phyloP scores from a whole-genome alignment of 306 rosid species.

The Abrus precatorius region DNA sequence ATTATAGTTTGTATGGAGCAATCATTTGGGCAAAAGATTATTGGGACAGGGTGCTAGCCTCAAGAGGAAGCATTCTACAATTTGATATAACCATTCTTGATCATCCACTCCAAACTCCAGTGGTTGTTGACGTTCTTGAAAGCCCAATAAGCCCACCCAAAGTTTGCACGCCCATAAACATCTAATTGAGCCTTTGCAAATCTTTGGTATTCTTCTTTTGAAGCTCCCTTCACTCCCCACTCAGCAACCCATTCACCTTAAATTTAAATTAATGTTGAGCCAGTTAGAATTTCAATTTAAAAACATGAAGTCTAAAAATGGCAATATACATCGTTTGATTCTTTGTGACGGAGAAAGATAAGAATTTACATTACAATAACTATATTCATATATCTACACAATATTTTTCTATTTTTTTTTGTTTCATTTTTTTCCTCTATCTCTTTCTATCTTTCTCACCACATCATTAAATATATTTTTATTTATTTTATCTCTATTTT shows the following conservation, averaged over 20 bases:
- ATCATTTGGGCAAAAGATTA: not conserved
- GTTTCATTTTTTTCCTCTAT: too few relatives aligned
- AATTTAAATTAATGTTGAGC: not conserved
- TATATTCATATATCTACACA: too few relatives aligned
- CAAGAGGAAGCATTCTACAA: conserved; percentile 41
- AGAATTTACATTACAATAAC: too few relatives aligned
- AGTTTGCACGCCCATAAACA: conserved; percentile 71
- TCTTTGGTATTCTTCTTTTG: conserved; percentile 67
- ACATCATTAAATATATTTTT: too few relatives aligned
- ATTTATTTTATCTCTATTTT: too few relatives aligned
- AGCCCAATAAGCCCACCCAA: conserved; percentile 92
- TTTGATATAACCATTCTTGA: conserved; percentile 70
- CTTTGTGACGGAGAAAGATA: not conserved
- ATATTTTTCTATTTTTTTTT: too few relatives aligned
- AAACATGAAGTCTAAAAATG: not conserved
- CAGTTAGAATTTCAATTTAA: not conserved
- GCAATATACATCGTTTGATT: not conserved
- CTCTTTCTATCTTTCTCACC: too few relatives aligned
- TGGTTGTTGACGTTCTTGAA: conserved; percentile 67
- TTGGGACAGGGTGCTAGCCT: not conserved
- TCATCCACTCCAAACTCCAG: conserved; percentile 88
- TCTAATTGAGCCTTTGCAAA: conserved; percentile 69
- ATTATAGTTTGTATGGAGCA: not conserved
- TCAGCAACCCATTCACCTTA: conserved; percentile 87
- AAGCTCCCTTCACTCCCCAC: conserved; percentile 64